phyloP scores from a whole-genome alignment of 2,329 filamentous ascomycete genomes.

The Botryotinia calthae region DNA sequence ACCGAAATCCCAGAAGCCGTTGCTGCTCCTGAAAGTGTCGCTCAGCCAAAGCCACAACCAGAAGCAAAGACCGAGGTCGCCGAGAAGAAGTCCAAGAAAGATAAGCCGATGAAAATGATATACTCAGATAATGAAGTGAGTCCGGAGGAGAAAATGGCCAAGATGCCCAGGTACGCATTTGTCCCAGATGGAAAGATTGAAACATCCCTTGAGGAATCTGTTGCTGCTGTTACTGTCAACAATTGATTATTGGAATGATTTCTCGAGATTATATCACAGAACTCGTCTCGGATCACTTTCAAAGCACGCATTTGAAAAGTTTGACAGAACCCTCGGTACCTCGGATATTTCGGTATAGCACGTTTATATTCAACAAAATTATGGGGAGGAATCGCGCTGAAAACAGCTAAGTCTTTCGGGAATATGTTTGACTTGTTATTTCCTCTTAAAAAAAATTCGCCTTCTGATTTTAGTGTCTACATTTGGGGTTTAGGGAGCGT shows the following conservation, averaged over 20 bases:
- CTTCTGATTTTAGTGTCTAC: slow-evolving; percentile 31
- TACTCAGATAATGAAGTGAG: slow-evolving; percentile 78
- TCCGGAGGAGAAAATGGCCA: slow-evolving; percentile 86
- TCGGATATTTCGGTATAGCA: background rate
- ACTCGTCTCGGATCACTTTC: background rate
- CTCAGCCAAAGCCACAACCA: slow-evolving; percentile 41
- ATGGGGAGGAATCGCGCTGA: slow-evolving; percentile 20
- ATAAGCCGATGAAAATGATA: slow-evolving; percentile 69
- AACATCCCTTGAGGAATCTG: slow-evolving; percentile 35
- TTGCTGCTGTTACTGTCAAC: slow-evolving; percentile 33
- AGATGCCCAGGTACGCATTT: slow-evolving; percentile 72
- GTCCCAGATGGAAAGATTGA: slow-evolving; percentile 45
- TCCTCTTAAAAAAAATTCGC: slow-evolving; percentile 23
- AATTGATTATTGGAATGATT: slow-evolving; percentile 9
- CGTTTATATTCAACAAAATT: slow-evolving; percentile 10
- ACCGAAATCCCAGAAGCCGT: slow-evolving; percentile 8
- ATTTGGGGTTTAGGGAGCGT: slow-evolving; percentile 10
- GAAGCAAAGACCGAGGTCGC: slow-evolving; percentile 41
- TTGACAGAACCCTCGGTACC: background rate
- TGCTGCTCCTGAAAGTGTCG: background rate
- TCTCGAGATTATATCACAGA: background rate
- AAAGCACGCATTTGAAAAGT: background rate
- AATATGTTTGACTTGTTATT: slow-evolving; percentile 26
- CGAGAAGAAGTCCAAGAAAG: slow-evolving; percentile 67
- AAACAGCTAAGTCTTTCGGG: slow-evolving; percentile 36